Percentiles rank a stretch among this genome's conserved stretches.
These are phyloP conservation scores for Pseudozyma tsukubaensis DNA, from an alignment of 1,284 basidiomycete genomes.

Conservation along the genomic window DNA sequence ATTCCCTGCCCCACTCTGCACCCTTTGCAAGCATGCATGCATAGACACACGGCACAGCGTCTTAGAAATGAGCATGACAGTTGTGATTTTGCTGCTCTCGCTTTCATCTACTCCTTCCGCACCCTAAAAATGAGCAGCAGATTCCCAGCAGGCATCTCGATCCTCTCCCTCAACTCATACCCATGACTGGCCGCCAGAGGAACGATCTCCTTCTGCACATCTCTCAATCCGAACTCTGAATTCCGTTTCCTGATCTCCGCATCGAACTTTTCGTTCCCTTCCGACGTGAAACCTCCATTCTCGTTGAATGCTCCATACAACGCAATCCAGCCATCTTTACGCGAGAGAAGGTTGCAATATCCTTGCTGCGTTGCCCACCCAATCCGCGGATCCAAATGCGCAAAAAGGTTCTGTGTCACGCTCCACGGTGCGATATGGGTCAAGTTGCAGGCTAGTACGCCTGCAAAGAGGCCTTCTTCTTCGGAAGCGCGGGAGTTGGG, in stretches of 20 bases:
- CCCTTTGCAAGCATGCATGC: not conserved
- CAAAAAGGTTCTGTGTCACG: constrained; percentile 48
- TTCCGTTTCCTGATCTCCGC: constrained; percentile 37
- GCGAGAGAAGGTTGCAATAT: constrained; percentile 18
- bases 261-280: constrained; percentile 51
- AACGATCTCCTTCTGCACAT: constrained; percentile 39
- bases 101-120: constrained; percentile 15
- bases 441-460: constrained; percentile 48
- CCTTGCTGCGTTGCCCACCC: constrained; percentile 39
- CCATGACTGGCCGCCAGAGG: constrained; percentile 45
- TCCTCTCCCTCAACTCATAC: constrained; percentile 30
- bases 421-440: constrained; percentile 42
- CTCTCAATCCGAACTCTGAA: constrained; percentile 46
- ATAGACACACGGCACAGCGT: not conserved
- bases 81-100: not conserved
- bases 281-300: constrained; percentile 27
- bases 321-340: constrained; percentile 37
- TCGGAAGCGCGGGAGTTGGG: not conserved
- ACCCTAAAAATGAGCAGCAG: constrained; percentile 32
- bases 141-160: constrained; percentile 51
- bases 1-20: not conserved
- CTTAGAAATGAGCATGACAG: not conserved
- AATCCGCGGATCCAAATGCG: constrained; percentile 41
- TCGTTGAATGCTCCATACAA: constrained; percentile 58
- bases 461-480: constrained; percentile 36